Conservation (phyloP, 202 grass and related monocot genomes). For the Setaria italica region DNA sequence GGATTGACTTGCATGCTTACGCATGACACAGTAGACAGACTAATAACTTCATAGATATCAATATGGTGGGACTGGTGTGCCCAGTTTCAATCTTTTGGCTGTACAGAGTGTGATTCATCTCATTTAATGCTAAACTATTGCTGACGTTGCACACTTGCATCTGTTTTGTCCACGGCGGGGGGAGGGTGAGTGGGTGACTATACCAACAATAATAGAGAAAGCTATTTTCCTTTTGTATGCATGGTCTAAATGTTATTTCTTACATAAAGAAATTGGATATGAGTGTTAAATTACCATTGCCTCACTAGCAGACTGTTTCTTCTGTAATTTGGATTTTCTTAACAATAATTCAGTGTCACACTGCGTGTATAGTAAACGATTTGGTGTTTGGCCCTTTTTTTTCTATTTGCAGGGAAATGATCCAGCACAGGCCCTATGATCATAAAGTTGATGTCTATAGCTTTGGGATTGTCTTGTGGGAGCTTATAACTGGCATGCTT, state of each 20-base stretch:
- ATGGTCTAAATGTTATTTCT: slow-evolving; percentile 25
- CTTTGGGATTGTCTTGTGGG: slow-evolving; percentile 82
- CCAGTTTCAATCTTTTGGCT: neutral
- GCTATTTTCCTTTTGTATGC: slow-evolving; percentile 21
- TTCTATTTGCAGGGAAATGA: slow-evolving; percentile 74
- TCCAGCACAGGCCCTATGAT: slow-evolving; percentile 81
- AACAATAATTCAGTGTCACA: neutral
- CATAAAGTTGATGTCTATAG: slow-evolving; percentile 91
- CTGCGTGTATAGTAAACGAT: slow-evolving; percentile 18
- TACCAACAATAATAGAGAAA: slow-evolving; percentile 17
- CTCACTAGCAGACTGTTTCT: slow-evolving; percentile 9
- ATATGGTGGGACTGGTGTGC: neutral
- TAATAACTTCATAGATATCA: slow-evolving; percentile 12
- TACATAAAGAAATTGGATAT: slow-evolving; percentile 3
- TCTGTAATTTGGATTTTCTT: slow-evolving; percentile 30
- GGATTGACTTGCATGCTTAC: neutral
- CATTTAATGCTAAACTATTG: slow-evolving; percentile 21
- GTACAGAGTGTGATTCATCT: neutral
- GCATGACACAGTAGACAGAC: neutral
- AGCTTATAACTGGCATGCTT: slow-evolving; percentile 91
- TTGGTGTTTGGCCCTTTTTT: neutral
- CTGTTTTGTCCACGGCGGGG: neutral
- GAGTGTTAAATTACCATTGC: neutral
- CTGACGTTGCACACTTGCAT: neutral
- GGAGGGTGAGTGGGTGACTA: slow-evolving; percentile 12